A percentile compares a stretch with the other conserved stretches of the same genome.
Conservation (phyloP, 768 basidiomycete genomes). For the Mycena olivaceomarginata region DNA sequence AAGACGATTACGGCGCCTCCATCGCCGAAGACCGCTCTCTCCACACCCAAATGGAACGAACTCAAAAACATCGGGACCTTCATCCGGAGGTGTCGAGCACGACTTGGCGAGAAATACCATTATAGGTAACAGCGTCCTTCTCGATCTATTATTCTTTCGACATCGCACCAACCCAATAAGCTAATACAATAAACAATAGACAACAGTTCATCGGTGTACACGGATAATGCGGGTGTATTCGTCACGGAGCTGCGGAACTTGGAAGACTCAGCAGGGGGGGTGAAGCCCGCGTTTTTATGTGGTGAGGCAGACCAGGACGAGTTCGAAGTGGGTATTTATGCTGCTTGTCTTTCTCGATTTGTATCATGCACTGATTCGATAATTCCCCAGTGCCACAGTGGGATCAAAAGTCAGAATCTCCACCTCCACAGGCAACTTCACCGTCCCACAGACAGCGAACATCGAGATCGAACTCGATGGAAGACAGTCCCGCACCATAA, state of each 20-base stretch:
- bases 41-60: conserved; percentile 36
- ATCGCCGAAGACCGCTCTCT: conserved; percentile 37
- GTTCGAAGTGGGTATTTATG: conserved; percentile 28
- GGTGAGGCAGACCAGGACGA: conserved; percentile 29
- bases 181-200: conserved; percentile 20
- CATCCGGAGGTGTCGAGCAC: conserved; percentile 35
- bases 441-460: conserved; percentile 31
- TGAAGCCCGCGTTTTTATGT: conserved; percentile 35
- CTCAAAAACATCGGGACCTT: conserved; percentile 38
- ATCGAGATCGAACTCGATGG: conserved; percentile 24
- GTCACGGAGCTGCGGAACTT: conserved; percentile 36
- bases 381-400: conserved; percentile 23
- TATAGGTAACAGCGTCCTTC: conserved; percentile 23
- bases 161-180: background rate
- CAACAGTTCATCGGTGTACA: conserved; percentile 32
- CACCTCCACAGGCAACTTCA: conserved; percentile 36
- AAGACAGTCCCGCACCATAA: conserved; percentile 30
- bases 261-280: conserved; percentile 3
- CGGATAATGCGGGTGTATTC: conserved; percentile 31
- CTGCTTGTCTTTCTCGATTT: background rate
- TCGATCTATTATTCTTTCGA: background rate
- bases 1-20: conserved; percentile 37
- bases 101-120: conserved; percentile 32
- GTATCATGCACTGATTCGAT: background rate
- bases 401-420: conserved; percentile 34